A percentile compares a stretch with the other conserved stretches of the same genome.
Evolutionary conservation across 2,329 filamentous ascomycete genomes (phyloP).

Genomic region (Penicillium sp.): DNA sequence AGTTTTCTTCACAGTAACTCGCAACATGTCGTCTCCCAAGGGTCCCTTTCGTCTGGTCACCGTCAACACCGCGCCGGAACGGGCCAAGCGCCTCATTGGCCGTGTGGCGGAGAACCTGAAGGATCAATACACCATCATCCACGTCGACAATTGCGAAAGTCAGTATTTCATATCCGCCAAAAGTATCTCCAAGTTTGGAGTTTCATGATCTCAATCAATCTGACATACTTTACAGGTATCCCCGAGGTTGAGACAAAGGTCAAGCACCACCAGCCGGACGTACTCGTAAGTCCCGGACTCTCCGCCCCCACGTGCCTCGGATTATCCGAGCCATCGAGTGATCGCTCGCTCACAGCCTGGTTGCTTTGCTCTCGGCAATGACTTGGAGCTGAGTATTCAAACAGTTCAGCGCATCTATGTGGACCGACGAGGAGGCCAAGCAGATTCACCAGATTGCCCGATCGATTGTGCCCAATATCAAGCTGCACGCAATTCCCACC

Average conservation of each 20-base stretch:
- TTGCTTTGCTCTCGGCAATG: background rate
- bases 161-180: constrained; percentile 19
- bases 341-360: background rate
- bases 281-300: constrained; percentile 43
- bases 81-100: constrained; percentile 58
- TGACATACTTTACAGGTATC: constrained; percentile 32
- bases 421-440: constrained; percentile 40
- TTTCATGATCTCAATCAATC: background rate
- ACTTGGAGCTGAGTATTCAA: constrained; percentile 5
- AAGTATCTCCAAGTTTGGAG: background rate
- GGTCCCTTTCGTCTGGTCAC: constrained; percentile 60
- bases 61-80: constrained; percentile 62
- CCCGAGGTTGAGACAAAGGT: constrained; percentile 53
- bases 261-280: constrained; percentile 47
- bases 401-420: constrained; percentile 59
- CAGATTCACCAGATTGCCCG: constrained; percentile 35
- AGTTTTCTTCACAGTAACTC: background rate
- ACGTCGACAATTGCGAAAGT: constrained; percentile 60
- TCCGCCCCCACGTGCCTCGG: background rate
- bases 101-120: constrained; percentile 56
- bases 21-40: constrained; percentile 35
- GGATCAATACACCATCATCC: constrained; percentile 57
- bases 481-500: constrained; percentile 39
- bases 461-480: constrained; percentile 35
- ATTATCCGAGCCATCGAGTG: constrained; percentile 4